Evolutionary conservation across 1,284 basidiomycete species (phyloP).

Genomic region (Tilletia indica): DNA sequence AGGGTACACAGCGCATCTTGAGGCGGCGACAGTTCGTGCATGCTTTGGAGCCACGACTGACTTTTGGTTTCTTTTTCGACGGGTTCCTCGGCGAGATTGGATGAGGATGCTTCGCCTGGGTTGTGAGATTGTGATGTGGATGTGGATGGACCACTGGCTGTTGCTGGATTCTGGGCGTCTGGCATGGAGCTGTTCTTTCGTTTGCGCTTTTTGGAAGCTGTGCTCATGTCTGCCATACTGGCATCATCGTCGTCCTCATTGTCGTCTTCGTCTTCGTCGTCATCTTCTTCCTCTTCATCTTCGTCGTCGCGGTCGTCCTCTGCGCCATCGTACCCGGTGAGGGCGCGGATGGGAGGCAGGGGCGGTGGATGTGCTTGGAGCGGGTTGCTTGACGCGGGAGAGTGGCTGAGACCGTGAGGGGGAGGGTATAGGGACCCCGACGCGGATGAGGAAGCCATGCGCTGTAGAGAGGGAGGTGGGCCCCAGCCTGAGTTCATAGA

Average conservation of each 20-base stretch:
- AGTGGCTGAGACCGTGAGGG: too few species aligned
- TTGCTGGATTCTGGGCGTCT: conserved; percentile 26
- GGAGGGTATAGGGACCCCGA: background rate
- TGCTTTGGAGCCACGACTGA: conserved; percentile 64
- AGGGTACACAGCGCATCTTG: conserved; percentile 97
- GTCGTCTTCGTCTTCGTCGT: conserved; percentile 32
- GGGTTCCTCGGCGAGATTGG: conserved; percentile 17
- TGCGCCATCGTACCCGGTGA: background rate
- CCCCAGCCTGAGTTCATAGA: conserved; percentile 8
- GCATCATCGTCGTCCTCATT: conserved; percentile 26
- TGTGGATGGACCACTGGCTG: conserved; percentile 17
- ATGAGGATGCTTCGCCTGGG: conserved; percentile 19
- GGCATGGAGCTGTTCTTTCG: conserved; percentile 22
- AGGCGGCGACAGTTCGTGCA: conserved; percentile 91
- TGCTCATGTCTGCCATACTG: conserved; percentile 17
- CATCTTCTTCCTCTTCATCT: conserved; percentile 27
- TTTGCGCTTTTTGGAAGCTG: conserved; percentile 32
- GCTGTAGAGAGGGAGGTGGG: conserved; percentile 1
- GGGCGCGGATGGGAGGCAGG: background rate
- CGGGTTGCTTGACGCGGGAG: background rate
- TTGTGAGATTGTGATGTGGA: conserved; percentile 16
- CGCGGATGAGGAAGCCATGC: background rate
- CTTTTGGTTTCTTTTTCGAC: conserved; percentile 47
- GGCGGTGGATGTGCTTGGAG: background rate
- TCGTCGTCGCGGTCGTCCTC: conserved; percentile 21